Base-by-base conservation (phyloP, 78 protist genomes). In the Dictyostelium brefeldianum region DNA sequence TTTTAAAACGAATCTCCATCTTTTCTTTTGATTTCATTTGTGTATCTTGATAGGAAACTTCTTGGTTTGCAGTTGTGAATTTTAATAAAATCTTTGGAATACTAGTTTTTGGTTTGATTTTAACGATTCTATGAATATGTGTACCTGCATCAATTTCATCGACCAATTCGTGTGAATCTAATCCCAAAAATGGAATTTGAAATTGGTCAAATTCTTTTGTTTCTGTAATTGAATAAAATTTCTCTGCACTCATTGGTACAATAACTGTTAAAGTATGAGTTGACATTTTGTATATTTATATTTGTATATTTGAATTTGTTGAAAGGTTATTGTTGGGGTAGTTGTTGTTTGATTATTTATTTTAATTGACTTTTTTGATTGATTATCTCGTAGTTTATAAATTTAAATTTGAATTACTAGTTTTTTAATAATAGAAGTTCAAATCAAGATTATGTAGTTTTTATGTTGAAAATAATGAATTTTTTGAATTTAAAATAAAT, bases 241-340 rank as follows among this genome's bases (percentile, higher is more conserved):
- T 17, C 48, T 87, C 92, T 14, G 92, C 92, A 17, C 51, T 87
- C 92, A 87, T 87, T 87, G 92, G 92, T 10, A 87, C 27, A 59
- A 77, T 59, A 29, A 25, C 47, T 15, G 83, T 74, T 50, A 87
- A 77, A 5, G 92, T 87, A 31, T 87, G 92, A 5, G 83, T 54
- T 62, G 92, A 87, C 92, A 87, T 87, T 84, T 71, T 43, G 43
- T 70, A 59, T 70, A 18, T 70, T 17, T 71, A 43, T 71, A 46
- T 71, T 4, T 71, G 11, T 43, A 1, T n/a, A 25, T 65, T 65
- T 65, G 27, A 11, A 25, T 29, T 65, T 15, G 27, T 11, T 65
- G 25, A 62, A 64, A 64, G 25, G 9, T 65, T 14, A 0, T n/a
- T 62, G 10, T 4, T 65, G 3, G 3, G 10, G n/a, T 57, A n/a